phyloP scores from a whole-genome alignment of 805 yeast species.

The Pichia eremophila region DNA sequence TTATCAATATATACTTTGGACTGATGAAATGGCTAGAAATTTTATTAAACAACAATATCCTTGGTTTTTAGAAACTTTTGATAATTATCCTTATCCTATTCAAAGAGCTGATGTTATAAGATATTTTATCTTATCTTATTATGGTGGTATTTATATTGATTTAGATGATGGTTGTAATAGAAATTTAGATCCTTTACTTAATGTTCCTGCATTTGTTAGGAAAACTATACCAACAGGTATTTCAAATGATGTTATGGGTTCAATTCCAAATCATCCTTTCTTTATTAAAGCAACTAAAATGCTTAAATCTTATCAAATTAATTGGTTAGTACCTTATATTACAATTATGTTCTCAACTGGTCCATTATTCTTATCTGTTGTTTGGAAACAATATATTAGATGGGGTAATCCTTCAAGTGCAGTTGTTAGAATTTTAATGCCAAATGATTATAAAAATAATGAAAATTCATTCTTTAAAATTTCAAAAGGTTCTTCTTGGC shows the following conservation, averaged over 20 bases:
- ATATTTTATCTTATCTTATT: constrained; percentile 73
- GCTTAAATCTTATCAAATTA: constrained; percentile 52
- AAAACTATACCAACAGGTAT: constrained; percentile 87
- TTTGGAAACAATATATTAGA: constrained; percentile 82
- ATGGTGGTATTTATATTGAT: constrained; percentile 86
- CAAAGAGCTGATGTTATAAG: constrained; percentile 87
- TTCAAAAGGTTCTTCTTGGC: constrained; percentile 88
- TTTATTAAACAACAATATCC: constrained; percentile 74
- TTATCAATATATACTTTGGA: constrained; percentile 83
- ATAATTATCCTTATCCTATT: constrained; percentile 68
- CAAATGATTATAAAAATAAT: constrained; percentile 59
- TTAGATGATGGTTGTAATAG: constrained; percentile 83
- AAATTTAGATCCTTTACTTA: constrained; percentile 67
- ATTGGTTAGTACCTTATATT: constrained; percentile 80
- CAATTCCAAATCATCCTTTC: constrained; percentile 81
- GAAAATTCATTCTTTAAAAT: constrained; percentile 61
- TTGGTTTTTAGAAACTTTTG: constrained; percentile 80
- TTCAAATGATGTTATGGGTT: constrained; percentile 88
- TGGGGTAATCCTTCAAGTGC: constrained; percentile 65
- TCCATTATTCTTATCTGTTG: constrained; percentile 74
- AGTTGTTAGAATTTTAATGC: constrained; percentile 60
- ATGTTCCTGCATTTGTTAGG: constrained; percentile 78
- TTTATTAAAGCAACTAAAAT: constrained; percentile 61
- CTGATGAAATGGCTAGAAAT: constrained; percentile 71
- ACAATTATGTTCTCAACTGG: constrained; percentile 94